Evolutionary conservation across 768 basidiomycete species (phyloP).

Genomic region (Phaffia australis): DNA sequence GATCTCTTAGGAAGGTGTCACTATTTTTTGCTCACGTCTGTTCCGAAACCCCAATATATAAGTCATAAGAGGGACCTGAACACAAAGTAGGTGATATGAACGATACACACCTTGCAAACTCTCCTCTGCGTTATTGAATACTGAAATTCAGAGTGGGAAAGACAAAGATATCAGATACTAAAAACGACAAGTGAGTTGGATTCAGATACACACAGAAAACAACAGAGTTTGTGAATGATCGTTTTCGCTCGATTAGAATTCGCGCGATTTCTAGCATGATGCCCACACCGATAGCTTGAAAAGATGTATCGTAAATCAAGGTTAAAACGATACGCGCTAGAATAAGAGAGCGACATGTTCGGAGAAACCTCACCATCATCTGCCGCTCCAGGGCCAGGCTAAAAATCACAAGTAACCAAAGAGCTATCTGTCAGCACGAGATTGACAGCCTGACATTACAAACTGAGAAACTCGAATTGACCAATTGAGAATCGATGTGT

Average conservation of each 20-base stretch:
- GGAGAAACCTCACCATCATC: slow-evolving; percentile 14
- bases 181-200: neutral
- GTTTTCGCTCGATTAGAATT: slow-evolving; percentile 8
- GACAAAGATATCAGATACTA: neutral
- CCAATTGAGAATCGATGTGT: slow-evolving; percentile 19
- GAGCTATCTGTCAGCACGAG: no score
- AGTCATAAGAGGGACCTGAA: neutral
- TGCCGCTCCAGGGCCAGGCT: slow-evolving; percentile 18
- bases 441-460: no score
- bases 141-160: neutral
- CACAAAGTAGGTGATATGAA: no score
- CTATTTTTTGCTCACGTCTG: neutral
- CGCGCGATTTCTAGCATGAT: slow-evolving; percentile 24
- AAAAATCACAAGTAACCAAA: no score
- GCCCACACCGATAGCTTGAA: slow-evolving; percentile 5
- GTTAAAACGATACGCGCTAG: neutral
- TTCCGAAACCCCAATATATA: neutral
- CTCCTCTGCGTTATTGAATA: slow-evolving; percentile 26
- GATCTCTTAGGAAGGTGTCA: neutral
- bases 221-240: slow-evolving; percentile 9
- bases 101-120: neutral
- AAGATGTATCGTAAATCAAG: no score
- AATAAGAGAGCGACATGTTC: neutral
- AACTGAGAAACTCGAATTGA: no score
- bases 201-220: slow-evolving; percentile 9